A percentile compares a stretch with the other conserved stretches of the same genome.
These are phyloP conservation scores for Phylloporus arenicola DNA, from an alignment of 768 basidiomycete genomes.

Conservation along the genomic window DNA sequence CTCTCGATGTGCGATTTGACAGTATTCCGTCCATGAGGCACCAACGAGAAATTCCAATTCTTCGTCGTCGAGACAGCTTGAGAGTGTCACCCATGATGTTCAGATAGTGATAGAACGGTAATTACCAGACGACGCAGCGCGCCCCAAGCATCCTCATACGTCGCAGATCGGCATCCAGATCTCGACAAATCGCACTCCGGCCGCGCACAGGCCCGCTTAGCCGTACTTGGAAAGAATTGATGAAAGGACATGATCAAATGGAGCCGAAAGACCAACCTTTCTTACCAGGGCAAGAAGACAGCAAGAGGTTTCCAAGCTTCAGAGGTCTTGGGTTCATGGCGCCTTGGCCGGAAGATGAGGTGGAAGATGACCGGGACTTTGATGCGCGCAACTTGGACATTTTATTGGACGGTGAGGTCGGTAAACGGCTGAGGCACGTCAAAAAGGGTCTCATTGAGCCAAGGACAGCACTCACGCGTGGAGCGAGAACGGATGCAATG, in stretches of 20 bases:
- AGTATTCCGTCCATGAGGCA: conserved; percentile 80
- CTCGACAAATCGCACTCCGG: conserved; percentile 75
- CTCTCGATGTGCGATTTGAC: conserved; percentile 48
- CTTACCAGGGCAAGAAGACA: conserved; percentile 94
- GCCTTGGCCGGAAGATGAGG: conserved; percentile 4
- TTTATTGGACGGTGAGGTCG: conserved; percentile 17
- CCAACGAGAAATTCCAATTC: conserved; percentile 78
- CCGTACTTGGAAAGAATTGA: conserved; percentile 44
- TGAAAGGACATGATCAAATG: neutral
- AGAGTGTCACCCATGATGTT: neutral
- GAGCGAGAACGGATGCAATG: conserved; percentile 13
- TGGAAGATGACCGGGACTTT: conserved; percentile 2
- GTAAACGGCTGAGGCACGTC: conserved; percentile 13
- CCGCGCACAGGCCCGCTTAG: conserved; percentile 73
- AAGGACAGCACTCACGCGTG: conserved; percentile 11
- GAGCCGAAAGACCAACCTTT: conserved; percentile 49
- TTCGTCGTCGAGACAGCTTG: conserved; percentile 77
- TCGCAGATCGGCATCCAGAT: conserved; percentile 68
- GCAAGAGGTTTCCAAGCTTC: conserved; percentile 74
- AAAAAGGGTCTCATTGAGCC: neutral
- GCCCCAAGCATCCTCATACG: conserved; percentile 73
- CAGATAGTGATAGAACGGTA: neutral
- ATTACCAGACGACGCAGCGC: conserved; percentile 76
- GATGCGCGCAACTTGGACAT: conserved; percentile 8
- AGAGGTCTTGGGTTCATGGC: conserved; percentile 19